phyloP scores from a whole-genome alignment of 192 early-diverging fungal genomes.

The Backusella luteola region DNA sequence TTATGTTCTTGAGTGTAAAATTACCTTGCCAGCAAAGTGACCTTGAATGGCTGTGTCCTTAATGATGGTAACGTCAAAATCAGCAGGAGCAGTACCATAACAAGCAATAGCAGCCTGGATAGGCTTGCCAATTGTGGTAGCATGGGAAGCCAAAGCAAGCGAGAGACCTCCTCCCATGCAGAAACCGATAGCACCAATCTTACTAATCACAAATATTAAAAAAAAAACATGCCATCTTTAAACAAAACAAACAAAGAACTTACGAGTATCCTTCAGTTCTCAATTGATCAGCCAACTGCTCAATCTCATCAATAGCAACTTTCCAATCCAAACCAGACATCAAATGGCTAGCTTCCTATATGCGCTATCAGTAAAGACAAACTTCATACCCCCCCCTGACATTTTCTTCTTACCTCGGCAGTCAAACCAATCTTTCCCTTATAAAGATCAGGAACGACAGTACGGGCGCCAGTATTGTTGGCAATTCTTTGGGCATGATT shows the following conservation, averaged over 20 bases:
- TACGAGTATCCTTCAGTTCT: slow-evolving; percentile 22
- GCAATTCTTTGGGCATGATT: slow-evolving; percentile 47
- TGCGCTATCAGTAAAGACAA: not conserved
- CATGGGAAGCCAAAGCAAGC: slow-evolving; percentile 39
- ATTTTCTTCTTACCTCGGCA: slow-evolving; percentile 28
- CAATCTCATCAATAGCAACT: slow-evolving; percentile 30
- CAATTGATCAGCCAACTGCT: slow-evolving; percentile 13
- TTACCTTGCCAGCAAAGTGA: slow-evolving; percentile 30
- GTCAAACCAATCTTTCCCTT: slow-evolving; percentile 48
- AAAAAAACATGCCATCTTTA: too few relatives aligned
- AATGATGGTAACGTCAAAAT: slow-evolving; percentile 26
- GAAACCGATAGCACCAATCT: slow-evolving; percentile 47
- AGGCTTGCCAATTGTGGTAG: slow-evolving; percentile 24
- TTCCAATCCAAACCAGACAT: slow-evolving; percentile 51
- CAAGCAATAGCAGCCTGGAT: slow-evolving; percentile 27
- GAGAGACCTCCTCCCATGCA: slow-evolving; percentile 52
- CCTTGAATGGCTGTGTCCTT: slow-evolving; percentile 30
- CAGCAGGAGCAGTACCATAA: slow-evolving; percentile 29
- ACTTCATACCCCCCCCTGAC: not conserved
- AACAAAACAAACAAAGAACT: not conserved
- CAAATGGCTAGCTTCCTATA: slow-evolving; percentile 44
- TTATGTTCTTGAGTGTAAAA: not conserved
- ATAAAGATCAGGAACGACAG: slow-evolving; percentile 48
- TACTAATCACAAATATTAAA: slow-evolving; percentile 13
- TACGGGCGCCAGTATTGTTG: slow-evolving; percentile 39